Conservation (phyloP, 257 asterid genomes). For the Solanum sejunctum region DNA sequence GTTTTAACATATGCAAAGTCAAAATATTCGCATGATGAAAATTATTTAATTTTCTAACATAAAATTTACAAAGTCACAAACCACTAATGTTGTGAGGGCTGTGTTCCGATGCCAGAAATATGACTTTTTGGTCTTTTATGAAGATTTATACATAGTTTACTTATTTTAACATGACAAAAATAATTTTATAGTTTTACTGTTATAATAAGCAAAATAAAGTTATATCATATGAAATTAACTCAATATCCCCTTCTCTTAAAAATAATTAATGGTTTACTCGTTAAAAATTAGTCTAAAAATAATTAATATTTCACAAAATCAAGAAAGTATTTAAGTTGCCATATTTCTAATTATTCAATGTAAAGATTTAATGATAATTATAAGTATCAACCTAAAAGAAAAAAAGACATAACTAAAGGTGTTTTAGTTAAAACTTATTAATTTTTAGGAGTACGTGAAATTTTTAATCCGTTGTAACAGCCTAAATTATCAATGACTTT, state of each 20-base stretch:
- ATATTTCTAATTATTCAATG: background rate
- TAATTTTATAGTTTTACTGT: background rate
- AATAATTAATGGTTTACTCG: background rate
- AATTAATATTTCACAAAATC: background rate
- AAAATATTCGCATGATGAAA: background rate
- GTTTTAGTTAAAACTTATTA: background rate
- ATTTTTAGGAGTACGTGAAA: background rate
- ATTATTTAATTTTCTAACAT: background rate
- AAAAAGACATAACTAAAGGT: background rate
- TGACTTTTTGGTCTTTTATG: background rate
- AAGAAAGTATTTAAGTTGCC: background rate
- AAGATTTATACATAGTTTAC: background rate
- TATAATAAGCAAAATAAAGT: background rate
- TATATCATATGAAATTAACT: background rate
- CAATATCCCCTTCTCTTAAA: background rate
- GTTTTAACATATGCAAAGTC: background rate
- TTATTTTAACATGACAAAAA: background rate
- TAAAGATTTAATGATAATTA: background rate
- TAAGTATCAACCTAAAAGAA: background rate
- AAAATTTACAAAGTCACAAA: background rate
- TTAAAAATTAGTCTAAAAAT: background rate
- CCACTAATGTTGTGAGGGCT: background rate
- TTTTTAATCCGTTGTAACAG: background rate
- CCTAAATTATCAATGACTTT: background rate
- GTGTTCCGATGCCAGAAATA: background rate